Base-by-base conservation (phyloP, 164 flowering plant genomes). In the Piper longum region DNA sequence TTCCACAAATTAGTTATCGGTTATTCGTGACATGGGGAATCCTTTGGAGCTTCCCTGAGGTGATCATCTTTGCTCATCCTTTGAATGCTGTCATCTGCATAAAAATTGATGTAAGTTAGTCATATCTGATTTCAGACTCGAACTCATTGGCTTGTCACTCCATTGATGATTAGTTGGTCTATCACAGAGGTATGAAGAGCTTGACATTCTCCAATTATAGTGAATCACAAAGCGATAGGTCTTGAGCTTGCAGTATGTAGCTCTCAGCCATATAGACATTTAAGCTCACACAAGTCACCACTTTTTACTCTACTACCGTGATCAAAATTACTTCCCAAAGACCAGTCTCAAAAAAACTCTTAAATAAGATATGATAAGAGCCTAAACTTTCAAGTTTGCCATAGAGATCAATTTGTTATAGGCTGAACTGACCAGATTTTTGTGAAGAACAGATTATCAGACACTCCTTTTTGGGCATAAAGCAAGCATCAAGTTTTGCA, bases 111-210 rank as follows among this genome's bases (percentile, higher is more conserved):
- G 43, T 14, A 41, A 41, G 62, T 16, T 16, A 41, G 6, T 9
- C 16, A 3, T 41, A 42, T n/a, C 36, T 2, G 14, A 45, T 43
- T 59, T 7, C 56, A 66, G 68, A 66, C 77, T 66, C 85, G 72
- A 62, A 79, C 74, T 41, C 87, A 85, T 65, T 12, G 81, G 16
- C 85, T 95, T 61, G 96, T 89, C 62, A 82, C 81, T 71, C 84
- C 93, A 56, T 70, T 95, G 73, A 90, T 95, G n/a, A 81, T 91
- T 70, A 95, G 99, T 78, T 95, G 97, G 99, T 87, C 95, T 61
- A 77, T 95, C 48, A 66, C 68, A 51, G 68, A 66, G 68, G 68
- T 66, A 36, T 36, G 40, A 16, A 26, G 48, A 8, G 9, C 52
- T 9, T 48, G 52, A 8, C 14, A 5, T 14, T 48, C 52, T 48